These are phyloP conservation scores for Lanmaoa rubissima DNA, from an alignment of 768 basidiomycete genomes.

Conservation along the genomic window DNA sequence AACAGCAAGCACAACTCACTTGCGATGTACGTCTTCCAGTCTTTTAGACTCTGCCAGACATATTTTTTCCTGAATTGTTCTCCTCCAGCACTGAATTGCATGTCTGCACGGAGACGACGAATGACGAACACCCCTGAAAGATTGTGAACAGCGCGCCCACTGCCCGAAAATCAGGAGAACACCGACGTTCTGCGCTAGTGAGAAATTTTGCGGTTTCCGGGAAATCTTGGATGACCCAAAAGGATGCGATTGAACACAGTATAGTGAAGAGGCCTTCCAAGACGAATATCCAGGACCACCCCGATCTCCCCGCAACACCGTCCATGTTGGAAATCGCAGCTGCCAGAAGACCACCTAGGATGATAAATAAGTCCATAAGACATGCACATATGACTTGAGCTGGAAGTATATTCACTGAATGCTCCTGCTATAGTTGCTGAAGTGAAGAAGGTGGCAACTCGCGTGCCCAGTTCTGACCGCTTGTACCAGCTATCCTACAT, in stretches of 20 bases:
- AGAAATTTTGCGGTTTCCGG: conserved; percentile 75
- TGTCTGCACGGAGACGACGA: conserved; percentile 61
- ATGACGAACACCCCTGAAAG: conserved; percentile 57
- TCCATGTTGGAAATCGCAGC: conserved; percentile 70
- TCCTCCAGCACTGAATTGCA: conserved; percentile 64
- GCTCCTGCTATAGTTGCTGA: conserved; percentile 79
- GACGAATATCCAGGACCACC: conserved; percentile 75
- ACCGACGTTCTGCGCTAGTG: conserved; percentile 56
- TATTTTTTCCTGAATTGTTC: conserved; percentile 52
- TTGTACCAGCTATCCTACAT: conserved; percentile 65
- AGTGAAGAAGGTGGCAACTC: conserved; percentile 75
- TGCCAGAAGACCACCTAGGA: conserved; percentile 58
- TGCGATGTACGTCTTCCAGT: conserved; percentile 73
- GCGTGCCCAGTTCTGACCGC: conserved; percentile 68
- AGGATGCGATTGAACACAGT: conserved; percentile 54
- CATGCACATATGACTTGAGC: not conserved
- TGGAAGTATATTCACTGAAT: conserved; percentile 49
- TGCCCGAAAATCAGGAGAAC: not conserved
- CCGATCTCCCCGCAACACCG: conserved; percentile 59
- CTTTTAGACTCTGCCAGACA: conserved; percentile 57
- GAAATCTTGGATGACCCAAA: conserved; percentile 77
- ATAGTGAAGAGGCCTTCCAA: conserved; percentile 72
- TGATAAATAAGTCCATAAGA: not conserved
- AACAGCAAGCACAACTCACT: conserved; percentile 41
- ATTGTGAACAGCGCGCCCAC: not conserved